Base-by-base conservation (phyloP, 2,329 filamentous ascomycete genomes). In the Cercospora brassicicola region DNA sequence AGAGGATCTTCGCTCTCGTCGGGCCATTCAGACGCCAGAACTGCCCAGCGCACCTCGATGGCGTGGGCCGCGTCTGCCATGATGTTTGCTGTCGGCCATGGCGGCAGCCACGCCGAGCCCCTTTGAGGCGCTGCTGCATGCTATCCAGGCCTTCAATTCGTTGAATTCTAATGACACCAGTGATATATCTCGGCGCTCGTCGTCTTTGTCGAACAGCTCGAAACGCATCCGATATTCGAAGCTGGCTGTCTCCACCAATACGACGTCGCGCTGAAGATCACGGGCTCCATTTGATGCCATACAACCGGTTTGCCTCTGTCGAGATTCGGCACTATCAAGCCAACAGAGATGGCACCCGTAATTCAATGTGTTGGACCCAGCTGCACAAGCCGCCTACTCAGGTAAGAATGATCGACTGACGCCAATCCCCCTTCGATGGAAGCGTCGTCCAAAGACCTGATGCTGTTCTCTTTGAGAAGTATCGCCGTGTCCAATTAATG, bases 211-310 rank as follows among this genome's bases (percentile, higher is more conserved):
- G 57, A 13, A 66, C 66, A 57, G 30, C 56, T 45, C 63, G 65
- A 69, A 67, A 69, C 68, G 62, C 64, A 60, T 59, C 68, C 64
- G 70, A 70, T 59, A 69, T 66, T 67, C 62, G 53, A 48, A 42
- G 56, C 45, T 60, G 42, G 45, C 45, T 15, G 30, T 31, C n/a
- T 26, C 42, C 55, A 39, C 70, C 70, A 70, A 72, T 72, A 31
- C 66, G 20, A 42, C 23, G 33, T 55, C 36, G 51, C 39, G 15
- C 62, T 48, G 30, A 36, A 20, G 20, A 45, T 53, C 26, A 45
- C 51, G 48, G 31, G 28, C 13, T 36, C 23, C 13, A 13, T 20
- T 26, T 15, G 53, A 33, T 63, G 63, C 36, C 28, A 33, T 28
- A 39, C 42, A 59, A 55, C 18, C n/a, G 55, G 18, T 59, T 63